A percentile compares a stretch with the other conserved stretches of the same genome.
Conservation (phyloP, 768 basidiomycete genomes). For the Panaeolus papilionaceus region DNA sequence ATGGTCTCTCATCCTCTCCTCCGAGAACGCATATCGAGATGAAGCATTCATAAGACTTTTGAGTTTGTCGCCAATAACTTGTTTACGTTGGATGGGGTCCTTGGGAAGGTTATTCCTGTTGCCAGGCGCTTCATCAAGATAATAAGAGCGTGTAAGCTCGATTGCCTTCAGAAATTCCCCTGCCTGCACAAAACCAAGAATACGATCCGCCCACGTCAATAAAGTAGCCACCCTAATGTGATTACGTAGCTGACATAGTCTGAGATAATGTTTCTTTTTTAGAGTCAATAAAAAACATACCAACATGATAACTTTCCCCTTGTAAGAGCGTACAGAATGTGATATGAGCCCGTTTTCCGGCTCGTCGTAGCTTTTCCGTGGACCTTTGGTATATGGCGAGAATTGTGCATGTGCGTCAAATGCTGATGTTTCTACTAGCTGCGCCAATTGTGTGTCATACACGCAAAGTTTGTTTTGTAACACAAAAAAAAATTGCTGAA, state of each 20-base stretch:
- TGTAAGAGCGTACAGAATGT: constrained; percentile 82
- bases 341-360: constrained; percentile 55
- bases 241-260: constrained; percentile 52
- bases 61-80: constrained; percentile 76
- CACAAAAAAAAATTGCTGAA: constrained; percentile 72
- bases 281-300: constrained; percentile 52
- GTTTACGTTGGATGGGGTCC: constrained; percentile 58
- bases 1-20: constrained; percentile 90
- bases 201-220: constrained; percentile 94
- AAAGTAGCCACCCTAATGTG: constrained; percentile 83
- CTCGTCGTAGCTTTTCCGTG: constrained; percentile 33
- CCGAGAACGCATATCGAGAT: constrained; percentile 88
- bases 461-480: background rate
- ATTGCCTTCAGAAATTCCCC: constrained; percentile 94
- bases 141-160: constrained; percentile 83
- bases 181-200: constrained; percentile 79
- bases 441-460: background rate
- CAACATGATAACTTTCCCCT: constrained; percentile 89
- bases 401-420: constrained; percentile 39
- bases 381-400: constrained; percentile 50
- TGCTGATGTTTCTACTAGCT: constrained; percentile 62
- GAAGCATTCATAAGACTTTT: constrained; percentile 89
- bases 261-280: constrained; percentile 13
- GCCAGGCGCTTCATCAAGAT: constrained; percentile 78
- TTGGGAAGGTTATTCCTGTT: constrained; percentile 88